Conservation (phyloP, 306 rosid species). For the Parietaria judaica region DNA sequence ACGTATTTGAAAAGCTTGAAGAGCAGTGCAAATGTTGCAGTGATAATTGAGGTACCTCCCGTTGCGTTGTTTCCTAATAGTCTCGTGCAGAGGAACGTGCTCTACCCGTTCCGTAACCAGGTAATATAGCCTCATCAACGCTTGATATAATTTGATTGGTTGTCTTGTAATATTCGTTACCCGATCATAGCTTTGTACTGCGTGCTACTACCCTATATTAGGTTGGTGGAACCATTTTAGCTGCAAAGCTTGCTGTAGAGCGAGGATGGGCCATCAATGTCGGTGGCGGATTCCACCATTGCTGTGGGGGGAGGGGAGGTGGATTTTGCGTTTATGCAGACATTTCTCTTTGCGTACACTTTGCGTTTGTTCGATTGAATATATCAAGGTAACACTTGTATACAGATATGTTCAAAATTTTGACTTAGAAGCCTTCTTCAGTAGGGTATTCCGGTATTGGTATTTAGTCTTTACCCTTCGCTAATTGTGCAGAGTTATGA, state of each 20-base stretch:
- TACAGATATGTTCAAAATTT: neutral
- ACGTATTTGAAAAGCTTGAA: slow-evolving; percentile 66
- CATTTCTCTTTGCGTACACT: slow-evolving; percentile 76
- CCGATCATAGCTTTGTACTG: slow-evolving; percentile 5
- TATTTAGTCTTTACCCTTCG: slow-evolving; percentile 14
- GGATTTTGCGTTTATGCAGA: slow-evolving; percentile 93
- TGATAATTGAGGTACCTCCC: slow-evolving; percentile 86
- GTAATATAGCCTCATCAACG: slow-evolving; percentile 22
- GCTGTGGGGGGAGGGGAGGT: slow-evolving; percentile 72
- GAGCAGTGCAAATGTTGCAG: slow-evolving; percentile 64
- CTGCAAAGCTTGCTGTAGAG: slow-evolving; percentile 83
- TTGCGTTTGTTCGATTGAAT: slow-evolving; percentile 59
- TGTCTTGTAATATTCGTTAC: neutral
- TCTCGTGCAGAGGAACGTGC: slow-evolving; percentile 66
- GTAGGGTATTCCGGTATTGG: neutral
- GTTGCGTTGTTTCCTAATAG: slow-evolving; percentile 72
- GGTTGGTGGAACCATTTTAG: slow-evolving; percentile 92
- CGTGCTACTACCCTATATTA: slow-evolving; percentile 20
- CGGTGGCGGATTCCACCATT: slow-evolving; percentile 97
- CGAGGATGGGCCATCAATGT: slow-evolving; percentile 95
- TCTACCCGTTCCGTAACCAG: slow-evolving; percentile 75
- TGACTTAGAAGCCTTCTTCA: neutral
- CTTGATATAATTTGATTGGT: neutral
- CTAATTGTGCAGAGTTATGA: slow-evolving; percentile 65
- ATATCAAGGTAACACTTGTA: slow-evolving; percentile 56